Percentiles rank a stretch among this genome's conserved stretches.
These are phyloP conservation scores for Rhododendron ovatum DNA, from an alignment of 148 eudicot genomes.

Conservation along the genomic window DNA sequence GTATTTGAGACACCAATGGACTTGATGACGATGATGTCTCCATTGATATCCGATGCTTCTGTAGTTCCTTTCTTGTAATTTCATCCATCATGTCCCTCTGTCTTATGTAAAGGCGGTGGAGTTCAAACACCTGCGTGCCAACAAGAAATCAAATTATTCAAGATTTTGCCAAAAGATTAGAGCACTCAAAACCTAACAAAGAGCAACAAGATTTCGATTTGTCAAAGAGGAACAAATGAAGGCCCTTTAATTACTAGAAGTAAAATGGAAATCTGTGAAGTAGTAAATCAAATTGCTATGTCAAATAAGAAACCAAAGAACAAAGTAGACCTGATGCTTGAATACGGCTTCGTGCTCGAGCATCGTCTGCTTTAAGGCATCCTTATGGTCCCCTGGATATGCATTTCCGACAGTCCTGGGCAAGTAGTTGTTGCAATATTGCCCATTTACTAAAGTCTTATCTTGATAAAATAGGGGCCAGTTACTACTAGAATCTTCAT, in stretches of 20 bases:
- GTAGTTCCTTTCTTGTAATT: slow-evolving; percentile 39
- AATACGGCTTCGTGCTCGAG: slow-evolving; percentile 81
- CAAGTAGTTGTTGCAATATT: slow-evolving; percentile 41
- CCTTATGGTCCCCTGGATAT: slow-evolving; percentile 56
- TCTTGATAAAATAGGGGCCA: slow-evolving; percentile 68
- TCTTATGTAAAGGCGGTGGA: slow-evolving; percentile 67
- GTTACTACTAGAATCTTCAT: slow-evolving; percentile 52
- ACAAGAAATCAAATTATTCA: not conserved
- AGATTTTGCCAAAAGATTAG: not conserved
- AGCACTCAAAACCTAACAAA: not conserved
- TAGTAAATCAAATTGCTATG: not conserved
- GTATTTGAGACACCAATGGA: slow-evolving; percentile 36
- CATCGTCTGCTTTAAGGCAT: slow-evolving; percentile 71
- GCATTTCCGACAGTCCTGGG: slow-evolving; percentile 28
- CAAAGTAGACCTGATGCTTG: slow-evolving; percentile 59
- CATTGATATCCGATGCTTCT: slow-evolving; percentile 30
- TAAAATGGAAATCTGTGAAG: not conserved
- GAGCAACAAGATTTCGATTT: not conserved
- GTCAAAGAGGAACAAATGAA: not conserved
- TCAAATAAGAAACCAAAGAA: not conserved
- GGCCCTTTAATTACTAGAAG: not conserved
- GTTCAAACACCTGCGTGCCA: slow-evolving; percentile 58
- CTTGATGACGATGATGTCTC: slow-evolving; percentile 63
- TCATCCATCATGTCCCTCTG: slow-evolving; percentile 84
- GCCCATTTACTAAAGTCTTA: slow-evolving; percentile 45